Evolutionary conservation across 352 stramenopile species (phyloP).

Genomic region (Blastocystis sp.): DNA sequence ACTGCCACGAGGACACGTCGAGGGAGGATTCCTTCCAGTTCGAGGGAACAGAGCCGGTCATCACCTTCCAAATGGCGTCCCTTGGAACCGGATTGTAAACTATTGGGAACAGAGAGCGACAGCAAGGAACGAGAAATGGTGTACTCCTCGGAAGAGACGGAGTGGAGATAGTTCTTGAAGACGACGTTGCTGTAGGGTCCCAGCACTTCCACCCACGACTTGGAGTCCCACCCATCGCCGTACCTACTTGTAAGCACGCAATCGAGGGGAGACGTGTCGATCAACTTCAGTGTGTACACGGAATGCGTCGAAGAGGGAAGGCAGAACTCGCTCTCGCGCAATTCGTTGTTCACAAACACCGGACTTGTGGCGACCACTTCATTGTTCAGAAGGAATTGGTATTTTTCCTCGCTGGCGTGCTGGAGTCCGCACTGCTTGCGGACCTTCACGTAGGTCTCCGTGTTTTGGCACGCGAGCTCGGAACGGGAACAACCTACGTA

Average conservation of each 20-base stretch:
- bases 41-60: not conserved
- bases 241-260: not conserved
- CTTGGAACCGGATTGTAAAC: not conserved
- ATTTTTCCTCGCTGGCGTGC: not conserved
- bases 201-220: not conserved
- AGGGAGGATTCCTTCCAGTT: not conserved
- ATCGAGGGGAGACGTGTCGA: not conserved
- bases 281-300: not conserved
- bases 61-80: not conserved
- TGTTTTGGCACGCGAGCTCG: not conserved
- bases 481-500: not conserved
- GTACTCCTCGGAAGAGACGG: not conserved
- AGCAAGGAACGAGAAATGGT: not conserved
- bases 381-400: not conserved
- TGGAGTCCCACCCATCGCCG: not conserved
- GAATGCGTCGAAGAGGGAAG: not conserved
- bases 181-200: not conserved
- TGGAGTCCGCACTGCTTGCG: not conserved
- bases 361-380: not conserved
- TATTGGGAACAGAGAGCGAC: not conserved
- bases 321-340: not conserved
- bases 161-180: slow-evolving; percentile 11
- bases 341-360: not conserved
- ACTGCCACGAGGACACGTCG: not conserved
- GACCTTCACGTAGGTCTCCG: not conserved